Evolutionary conservation across 2,329 filamentous ascomycete species (phyloP).

Genomic region (Sclerotinia minor): DNA sequence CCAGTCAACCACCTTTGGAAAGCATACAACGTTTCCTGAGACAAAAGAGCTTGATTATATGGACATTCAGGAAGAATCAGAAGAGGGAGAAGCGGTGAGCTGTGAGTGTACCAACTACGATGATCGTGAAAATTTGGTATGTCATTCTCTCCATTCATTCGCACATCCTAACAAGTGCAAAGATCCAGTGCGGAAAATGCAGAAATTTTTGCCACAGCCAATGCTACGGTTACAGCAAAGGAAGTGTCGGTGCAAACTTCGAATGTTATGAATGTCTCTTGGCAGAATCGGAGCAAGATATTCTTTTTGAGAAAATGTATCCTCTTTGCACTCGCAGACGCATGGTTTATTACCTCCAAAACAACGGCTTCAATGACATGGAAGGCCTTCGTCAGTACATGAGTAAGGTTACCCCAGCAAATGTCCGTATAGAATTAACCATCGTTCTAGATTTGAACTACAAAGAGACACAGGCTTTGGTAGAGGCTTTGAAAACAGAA

Average conservation of each 20-base stretch:
- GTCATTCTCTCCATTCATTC: not conserved
- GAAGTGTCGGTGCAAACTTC: slow-evolving; percentile 3
- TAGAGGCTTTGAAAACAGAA: slow-evolving; percentile 20
- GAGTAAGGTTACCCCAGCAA: not conserved
- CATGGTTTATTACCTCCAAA: slow-evolving; percentile 28
- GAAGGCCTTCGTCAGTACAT: slow-evolving; percentile 26
- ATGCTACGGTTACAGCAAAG: slow-evolving; percentile 34
- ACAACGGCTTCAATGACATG: slow-evolving; percentile 18
- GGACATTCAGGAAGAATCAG: not conserved
- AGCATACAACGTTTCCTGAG: not conserved
- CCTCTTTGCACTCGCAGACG: slow-evolving; percentile 28
- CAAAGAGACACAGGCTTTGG: slow-evolving; percentile 20
- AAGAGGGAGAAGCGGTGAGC: not conserved
- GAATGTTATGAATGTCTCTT: slow-evolving; percentile 34
- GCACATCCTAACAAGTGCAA: not conserved
- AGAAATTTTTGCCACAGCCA: slow-evolving; percentile 28
- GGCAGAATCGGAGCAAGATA: not conserved
- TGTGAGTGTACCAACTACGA: slow-evolving; percentile 6
- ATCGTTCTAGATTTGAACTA: not conserved
- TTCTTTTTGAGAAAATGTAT: slow-evolving; percentile 23
- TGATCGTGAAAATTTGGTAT: slow-evolving; percentile 20
- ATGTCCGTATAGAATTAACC: not conserved
- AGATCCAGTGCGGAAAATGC: slow-evolving; percentile 34
- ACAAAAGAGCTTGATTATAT: not conserved
- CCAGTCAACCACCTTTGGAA: not conserved